Conservation (phyloP, 1,284 basidiomycete species). For the Austroboletus niveus region DNA sequence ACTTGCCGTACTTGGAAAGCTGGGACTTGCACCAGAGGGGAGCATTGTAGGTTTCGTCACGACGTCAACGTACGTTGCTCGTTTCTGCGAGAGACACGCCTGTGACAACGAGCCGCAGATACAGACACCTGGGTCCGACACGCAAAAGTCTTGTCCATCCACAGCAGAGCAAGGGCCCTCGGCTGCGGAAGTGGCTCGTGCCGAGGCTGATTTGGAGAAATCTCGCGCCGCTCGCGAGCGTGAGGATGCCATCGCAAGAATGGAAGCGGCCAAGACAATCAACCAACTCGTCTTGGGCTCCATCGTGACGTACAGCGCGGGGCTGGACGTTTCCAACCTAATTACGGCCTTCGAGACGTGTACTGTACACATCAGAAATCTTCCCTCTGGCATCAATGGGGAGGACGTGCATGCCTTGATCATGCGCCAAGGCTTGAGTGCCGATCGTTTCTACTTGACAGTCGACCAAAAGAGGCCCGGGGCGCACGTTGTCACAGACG, state of each 20-base stretch:
- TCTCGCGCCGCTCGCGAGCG: conserved; percentile 16
- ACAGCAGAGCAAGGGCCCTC: not conserved
- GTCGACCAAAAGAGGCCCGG: conserved; percentile 33
- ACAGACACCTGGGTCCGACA: conserved; percentile 4
- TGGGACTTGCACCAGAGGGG: conserved; percentile 30
- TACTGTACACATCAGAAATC: conserved; percentile 40
- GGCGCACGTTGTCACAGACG: conserved; percentile 39
- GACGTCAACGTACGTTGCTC: conserved; percentile 25
- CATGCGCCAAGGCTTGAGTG: conserved; percentile 36
- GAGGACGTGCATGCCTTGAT: conserved; percentile 42
- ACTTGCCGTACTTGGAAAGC: conserved; percentile 32
- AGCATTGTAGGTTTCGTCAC: conserved; percentile 25
- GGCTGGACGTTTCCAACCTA: conserved; percentile 41
- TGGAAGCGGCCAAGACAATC: conserved; percentile 40
- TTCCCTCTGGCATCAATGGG: conserved; percentile 38
- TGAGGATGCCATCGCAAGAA: conserved; percentile 9
- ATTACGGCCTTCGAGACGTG: conserved; percentile 50
- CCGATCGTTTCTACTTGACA: conserved; percentile 32
- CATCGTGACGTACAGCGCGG: conserved; percentile 48
- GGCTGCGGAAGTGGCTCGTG: not conserved
- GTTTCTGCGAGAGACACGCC: not conserved
- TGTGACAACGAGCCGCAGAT: not conserved
- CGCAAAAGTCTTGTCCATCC: too few species aligned
- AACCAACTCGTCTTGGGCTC: conserved; percentile 44
- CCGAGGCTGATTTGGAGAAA: not conserved